Evolutionary conservation across 257 asterid genomes (phyloP), one percentile per base, ranked within the genome.

Genomic region (Przewalskia tangutica): DNA sequence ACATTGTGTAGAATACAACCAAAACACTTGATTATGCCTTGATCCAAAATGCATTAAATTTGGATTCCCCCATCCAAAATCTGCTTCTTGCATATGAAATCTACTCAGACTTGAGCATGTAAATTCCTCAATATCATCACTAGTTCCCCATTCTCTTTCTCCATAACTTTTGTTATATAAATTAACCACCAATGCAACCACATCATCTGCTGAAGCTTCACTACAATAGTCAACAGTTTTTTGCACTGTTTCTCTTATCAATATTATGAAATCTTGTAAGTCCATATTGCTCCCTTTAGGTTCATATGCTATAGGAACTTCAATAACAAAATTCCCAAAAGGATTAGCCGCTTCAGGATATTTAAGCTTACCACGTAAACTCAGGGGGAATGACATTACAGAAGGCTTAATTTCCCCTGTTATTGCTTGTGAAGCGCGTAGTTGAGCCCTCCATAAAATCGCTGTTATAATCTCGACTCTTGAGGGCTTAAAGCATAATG

Each of bases 261-360:
- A 42, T 34, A 4, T 12, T 2, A 77, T 63, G 5, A 82, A 9
- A 16, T 77, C 85, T 17, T 48, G 32, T 32, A 82, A 50, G 18
- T 60, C 82, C 7, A 60, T 7, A 10, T 40, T 8, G 2, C 0
- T 53, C 8, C 12, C 56, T 4, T 46, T 77, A 11, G 81, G 64
- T 3, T 34, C 32, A 77, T 40, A 48, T 2, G 8, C 6, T 10
- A 75, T 62, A 0, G 17, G 51, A n/a, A 23, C 8, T 32, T 73
- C 77, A 58, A 82, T 73, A 50, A 70, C 60, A 12, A 82, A 77
- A 81, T 82, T 76, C 8, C 81, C 85, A n/a, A 75, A 82, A 23
- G 70, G 40, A 27, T 27, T 82, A 56, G 34, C 76, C 11, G 81
- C n/a, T 23, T 32, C 6, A 36, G 27, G 54, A 4, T 27, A 32